Percentiles rank a stretch among this genome's conserved stretches.
Evolutionary conservation across 2,329 filamentous ascomycete species (phyloP).

Genomic region (Aspergillus niger): DNA sequence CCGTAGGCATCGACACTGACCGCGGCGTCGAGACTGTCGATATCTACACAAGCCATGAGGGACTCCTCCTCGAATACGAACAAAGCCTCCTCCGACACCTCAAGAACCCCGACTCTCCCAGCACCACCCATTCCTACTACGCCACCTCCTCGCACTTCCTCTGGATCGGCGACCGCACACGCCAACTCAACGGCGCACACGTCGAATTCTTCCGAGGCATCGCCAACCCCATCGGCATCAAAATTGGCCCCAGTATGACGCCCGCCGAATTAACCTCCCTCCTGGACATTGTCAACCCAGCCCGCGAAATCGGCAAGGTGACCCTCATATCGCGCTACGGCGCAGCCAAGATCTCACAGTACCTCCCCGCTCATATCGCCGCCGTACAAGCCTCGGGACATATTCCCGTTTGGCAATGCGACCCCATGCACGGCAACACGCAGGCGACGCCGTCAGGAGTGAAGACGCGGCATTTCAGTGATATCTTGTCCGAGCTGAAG

Average conservation of each 20-base stretch:
- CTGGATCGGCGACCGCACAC: constrained; percentile 96
- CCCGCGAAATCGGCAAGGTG: constrained; percentile 82
- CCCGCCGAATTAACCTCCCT: constrained; percentile 73
- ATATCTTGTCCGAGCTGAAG: constrained; percentile 84
- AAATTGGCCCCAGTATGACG: constrained; percentile 86
- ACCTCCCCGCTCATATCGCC: constrained; percentile 83
- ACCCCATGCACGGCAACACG: constrained; percentile 93
- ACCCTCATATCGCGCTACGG: constrained; percentile 97
- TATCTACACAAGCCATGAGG: constrained; percentile 93
- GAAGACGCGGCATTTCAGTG: constrained; percentile 89
- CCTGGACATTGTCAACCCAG: constrained; percentile 82
- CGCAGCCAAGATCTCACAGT: constrained; percentile 69
- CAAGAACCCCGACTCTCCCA: constrained; percentile 66
- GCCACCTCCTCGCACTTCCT: constrained; percentile 95
- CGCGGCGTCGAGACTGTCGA: constrained; percentile 88
- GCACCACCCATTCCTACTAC: constrained; percentile 65
- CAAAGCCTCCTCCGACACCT: constrained; percentile 78
- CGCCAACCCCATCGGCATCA: constrained; percentile 93
- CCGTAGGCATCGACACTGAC: constrained; percentile 84
- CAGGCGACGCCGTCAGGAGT: constrained; percentile 70
- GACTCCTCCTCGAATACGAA: constrained; percentile 91
- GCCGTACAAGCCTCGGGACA: constrained; percentile 79
- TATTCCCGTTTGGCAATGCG: constrained; percentile 92
- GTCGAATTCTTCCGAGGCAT: constrained; percentile 98
- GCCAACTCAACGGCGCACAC: constrained; percentile 89